Evolutionary conservation across 163 green algal genomes (phyloP), one percentile per base, ranked within the genome.

Genomic region (Coccomyxa subellipsoidea): DNA sequence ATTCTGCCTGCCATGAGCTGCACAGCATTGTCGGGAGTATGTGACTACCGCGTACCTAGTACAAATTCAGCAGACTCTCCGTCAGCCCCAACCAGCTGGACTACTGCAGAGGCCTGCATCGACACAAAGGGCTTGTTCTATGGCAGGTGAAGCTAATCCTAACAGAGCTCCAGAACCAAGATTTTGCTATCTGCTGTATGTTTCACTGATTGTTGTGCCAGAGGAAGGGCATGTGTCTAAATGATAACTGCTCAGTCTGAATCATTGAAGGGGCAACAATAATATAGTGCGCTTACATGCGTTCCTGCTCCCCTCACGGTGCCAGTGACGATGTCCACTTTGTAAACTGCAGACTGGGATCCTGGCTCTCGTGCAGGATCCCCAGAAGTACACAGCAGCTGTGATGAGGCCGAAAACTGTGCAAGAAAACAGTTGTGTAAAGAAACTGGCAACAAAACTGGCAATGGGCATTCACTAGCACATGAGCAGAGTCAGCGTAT

Each of bases 301-400:
- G 88, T 93, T 40, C 93, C 93, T 23, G 93, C 93, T 0, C 93
- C 93, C 3, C 93, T 85, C 47, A 96, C 85, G 38, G 95, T 93
- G 34, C 93, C 93, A 4, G 93, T 97, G 4, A 93, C 82, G 38
- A 97, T 81, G 39, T 87, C 79, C 3, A 93, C 79, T 18, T 78
- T 40, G 54, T 91, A 93, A 9, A 78, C 69, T 36, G 69, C n/a
- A 7, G 69, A 15, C 12, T 75, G 2, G 69, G 47, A 18, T 2
- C 21, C 15, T 2, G 47, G 47, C 47, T 59, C 47, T 7, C 15
- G 15, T 59, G 47, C 47, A 59, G 3, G 2, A 59, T 18, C 23
- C 47, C 47, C 47, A 59, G 47, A 59, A 18, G 47, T 2, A 18
- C 47, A 59, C 47, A 59, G 3, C 1, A 23, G 47, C 47, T 59